Evolutionary conservation across 495 filamentous ascomycete genomes (phyloP).

Genomic region (Parathielavia appendiculata): DNA sequence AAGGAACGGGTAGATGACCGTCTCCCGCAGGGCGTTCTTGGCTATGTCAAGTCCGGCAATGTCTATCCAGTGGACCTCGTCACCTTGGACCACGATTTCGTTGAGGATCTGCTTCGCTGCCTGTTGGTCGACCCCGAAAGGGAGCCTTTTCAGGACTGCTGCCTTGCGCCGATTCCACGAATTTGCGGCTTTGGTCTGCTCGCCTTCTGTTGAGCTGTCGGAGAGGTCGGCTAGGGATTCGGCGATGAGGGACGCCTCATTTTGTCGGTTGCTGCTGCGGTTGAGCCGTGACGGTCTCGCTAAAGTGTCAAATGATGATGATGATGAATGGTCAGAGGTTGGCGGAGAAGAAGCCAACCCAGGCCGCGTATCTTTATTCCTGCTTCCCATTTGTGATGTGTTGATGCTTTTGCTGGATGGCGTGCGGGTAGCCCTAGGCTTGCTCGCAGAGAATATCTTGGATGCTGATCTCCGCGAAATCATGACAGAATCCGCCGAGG

Average conservation of each 20-base stretch:
- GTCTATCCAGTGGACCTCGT: conserved; percentile 93
- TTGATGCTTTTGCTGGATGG: conserved; percentile 14
- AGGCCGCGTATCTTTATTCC: conserved; percentile 5
- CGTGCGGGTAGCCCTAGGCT: conserved; percentile 7
- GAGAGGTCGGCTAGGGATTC: conserved; percentile 15
- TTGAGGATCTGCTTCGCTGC: conserved; percentile 90
- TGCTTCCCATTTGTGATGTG: conserved; percentile 3
- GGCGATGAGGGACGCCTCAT: conserved; percentile 18
- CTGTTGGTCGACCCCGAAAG: conserved; percentile 69
- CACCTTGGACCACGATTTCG: conserved; percentile 91
- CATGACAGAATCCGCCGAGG: conserved; percentile 20
- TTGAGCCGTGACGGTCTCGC: conserved; percentile 1
- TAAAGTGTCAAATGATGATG: conserved; percentile 15
- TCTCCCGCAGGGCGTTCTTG: conserved; percentile 90
- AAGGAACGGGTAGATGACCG: conserved; percentile 95
- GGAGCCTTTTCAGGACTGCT: conserved; percentile 66
- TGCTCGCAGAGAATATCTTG: conserved; percentile 6
- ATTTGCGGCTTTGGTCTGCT: conserved; percentile 37
- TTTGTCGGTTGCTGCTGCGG: conserved; percentile 7
- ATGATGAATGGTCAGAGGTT: conserved; percentile 20
- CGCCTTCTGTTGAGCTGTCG: conserved; percentile 25
- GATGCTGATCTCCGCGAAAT: conserved; percentile 16
- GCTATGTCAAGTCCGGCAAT: conserved; percentile 87
- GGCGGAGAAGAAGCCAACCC: conserved; percentile 16
- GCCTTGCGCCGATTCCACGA: conserved; percentile 48